Conservation (phyloP, 78 protist species). For the Dictyostelium purpureum region DNA sequence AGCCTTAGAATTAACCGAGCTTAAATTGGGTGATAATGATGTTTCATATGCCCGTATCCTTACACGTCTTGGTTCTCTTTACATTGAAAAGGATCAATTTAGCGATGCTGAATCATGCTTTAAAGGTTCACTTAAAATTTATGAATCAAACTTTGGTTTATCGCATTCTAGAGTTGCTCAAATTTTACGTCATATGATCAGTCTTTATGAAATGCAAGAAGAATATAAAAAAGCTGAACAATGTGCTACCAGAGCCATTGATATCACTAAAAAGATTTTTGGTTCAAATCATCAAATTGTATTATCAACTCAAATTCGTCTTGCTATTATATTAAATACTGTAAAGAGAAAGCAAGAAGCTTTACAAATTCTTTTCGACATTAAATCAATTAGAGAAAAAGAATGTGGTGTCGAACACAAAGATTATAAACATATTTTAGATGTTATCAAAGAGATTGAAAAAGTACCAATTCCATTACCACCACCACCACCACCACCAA, state of each 20-base stretch:
- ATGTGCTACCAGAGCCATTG: slow-evolving; percentile 53
- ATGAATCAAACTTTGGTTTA: slow-evolving; percentile 51
- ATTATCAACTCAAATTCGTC: slow-evolving; percentile 23
- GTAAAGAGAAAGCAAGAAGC: slow-evolving; percentile 9
- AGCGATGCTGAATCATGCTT: slow-evolving; percentile 74
- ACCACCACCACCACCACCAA: slow-evolving; percentile 76
- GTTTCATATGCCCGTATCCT: slow-evolving; percentile 57
- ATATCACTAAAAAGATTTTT: slow-evolving; percentile 48
- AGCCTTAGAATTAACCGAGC: slow-evolving; percentile 41
- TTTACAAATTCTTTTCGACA: slow-evolving; percentile 13
- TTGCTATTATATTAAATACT: slow-evolving; percentile 13
- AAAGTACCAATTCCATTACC: slow-evolving; percentile 41
- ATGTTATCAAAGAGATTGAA: not conserved
- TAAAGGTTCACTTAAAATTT: slow-evolving; percentile 69
- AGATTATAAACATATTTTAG: not conserved
- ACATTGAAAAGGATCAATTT: slow-evolving; percentile 75
- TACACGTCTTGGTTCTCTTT: slow-evolving; percentile 61
- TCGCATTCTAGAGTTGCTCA: slow-evolving; percentile 61
- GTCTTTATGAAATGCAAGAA: slow-evolving; percentile 75
- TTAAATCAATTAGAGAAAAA: slow-evolving; percentile 11
- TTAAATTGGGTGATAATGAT: slow-evolving; percentile 67
- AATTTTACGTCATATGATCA: slow-evolving; percentile 67
- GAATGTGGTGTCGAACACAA: slow-evolving; percentile 59
- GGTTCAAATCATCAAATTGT: slow-evolving; percentile 47
- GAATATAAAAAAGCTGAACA: slow-evolving; percentile 31